These are phyloP conservation scores for Gremmenia infestans DNA, from an alignment of 2,329 filamentous ascomycete genomes.

Conservation along the genomic window DNA sequence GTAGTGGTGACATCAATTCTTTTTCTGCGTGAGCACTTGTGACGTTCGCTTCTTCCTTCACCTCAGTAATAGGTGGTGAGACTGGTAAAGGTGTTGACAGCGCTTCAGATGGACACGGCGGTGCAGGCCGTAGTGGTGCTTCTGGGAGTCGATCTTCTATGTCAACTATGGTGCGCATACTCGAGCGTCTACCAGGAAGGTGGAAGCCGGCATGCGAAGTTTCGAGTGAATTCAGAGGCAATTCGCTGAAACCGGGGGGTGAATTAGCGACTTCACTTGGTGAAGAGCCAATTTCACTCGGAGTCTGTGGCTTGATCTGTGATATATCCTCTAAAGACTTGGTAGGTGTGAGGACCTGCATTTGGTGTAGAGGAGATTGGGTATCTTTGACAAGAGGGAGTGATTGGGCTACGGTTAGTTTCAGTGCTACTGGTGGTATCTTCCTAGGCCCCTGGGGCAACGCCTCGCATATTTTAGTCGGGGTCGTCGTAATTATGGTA, in stretches of 20 bases:
- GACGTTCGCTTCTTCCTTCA: background rate
- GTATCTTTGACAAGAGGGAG: constrained; percentile 19
- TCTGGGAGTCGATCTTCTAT: background rate
- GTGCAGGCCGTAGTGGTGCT: background rate
- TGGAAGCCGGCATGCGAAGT: constrained; percentile 14
- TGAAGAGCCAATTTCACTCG: background rate
- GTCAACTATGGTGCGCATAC: constrained; percentile 14
- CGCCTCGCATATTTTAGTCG: constrained; percentile 4
- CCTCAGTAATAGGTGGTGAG: background rate
- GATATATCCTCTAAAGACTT: constrained; percentile 8
- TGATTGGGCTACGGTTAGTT: constrained; percentile 7
- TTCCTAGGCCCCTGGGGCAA: constrained; percentile 14
- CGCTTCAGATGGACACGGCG: background rate
- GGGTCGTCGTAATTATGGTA: constrained; percentile 4
- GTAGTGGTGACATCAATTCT: constrained; percentile 3
- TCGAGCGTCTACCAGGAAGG: constrained; percentile 19
- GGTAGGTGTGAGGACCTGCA: constrained; percentile 8
- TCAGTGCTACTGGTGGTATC: constrained; percentile 13
- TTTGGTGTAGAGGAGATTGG: constrained; percentile 9
- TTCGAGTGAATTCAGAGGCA: constrained; percentile 9
- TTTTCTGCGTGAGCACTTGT: background rate
- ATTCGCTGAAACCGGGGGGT: constrained; percentile 17
- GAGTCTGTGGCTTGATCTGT: constrained; percentile 11
- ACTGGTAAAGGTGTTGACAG: constrained; percentile 1
- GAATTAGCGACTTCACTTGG: background rate